These are phyloP conservation scores for Auriculariales sp. DNA, from an alignment of 768 basidiomycete species.

Conservation along the genomic window DNA sequence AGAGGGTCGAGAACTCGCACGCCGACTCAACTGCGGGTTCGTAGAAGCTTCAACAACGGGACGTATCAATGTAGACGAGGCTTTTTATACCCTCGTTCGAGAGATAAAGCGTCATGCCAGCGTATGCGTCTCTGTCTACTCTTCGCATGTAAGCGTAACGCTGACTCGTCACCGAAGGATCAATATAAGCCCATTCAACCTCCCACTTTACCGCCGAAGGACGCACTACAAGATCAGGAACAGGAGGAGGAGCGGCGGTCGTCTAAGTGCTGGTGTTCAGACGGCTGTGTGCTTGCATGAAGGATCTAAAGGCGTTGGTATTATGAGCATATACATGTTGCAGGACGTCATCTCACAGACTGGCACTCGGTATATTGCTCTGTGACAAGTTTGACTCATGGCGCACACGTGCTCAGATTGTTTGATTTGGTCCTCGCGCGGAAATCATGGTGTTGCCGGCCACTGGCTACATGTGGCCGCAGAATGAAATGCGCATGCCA, in stretches of 20 bases:
- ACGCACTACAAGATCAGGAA: slow-evolving; percentile 25
- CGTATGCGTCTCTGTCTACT: too few species aligned
- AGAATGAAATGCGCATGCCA: too few species aligned
- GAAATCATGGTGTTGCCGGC: too few species aligned
- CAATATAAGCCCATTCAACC: slow-evolving; percentile 66
- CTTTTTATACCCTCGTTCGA: slow-evolving; percentile 83
- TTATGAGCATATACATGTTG: too few species aligned
- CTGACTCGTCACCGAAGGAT: slow-evolving; percentile 31
- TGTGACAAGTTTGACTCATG: too few species aligned
- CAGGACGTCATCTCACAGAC: too few species aligned
- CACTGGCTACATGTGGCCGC: too few species aligned
- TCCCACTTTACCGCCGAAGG: slow-evolving; percentile 27
- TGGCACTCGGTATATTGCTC: too few species aligned
- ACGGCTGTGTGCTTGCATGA: slow-evolving; percentile 50
- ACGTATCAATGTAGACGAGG: slow-evolving; percentile 92
- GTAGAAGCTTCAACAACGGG: slow-evolving; percentile 95
- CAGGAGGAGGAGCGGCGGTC: slow-evolving; percentile 34
- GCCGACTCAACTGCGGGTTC: slow-evolving; percentile 86
- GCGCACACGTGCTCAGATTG: too few species aligned
- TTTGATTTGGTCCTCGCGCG: too few species aligned
- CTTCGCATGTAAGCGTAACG: too few species aligned
- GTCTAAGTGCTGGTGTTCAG: slow-evolving; percentile 38
- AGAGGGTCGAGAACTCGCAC: slow-evolving; percentile 97
- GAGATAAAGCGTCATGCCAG: slow-evolving; percentile 70
- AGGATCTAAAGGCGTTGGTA: too few species aligned